A percentile compares a stretch with the other conserved stretches of the same genome.
These are phyloP conservation scores for Rubroshorea leprosula DNA, from an alignment of 345 rosid species.

Conservation along the genomic window DNA sequence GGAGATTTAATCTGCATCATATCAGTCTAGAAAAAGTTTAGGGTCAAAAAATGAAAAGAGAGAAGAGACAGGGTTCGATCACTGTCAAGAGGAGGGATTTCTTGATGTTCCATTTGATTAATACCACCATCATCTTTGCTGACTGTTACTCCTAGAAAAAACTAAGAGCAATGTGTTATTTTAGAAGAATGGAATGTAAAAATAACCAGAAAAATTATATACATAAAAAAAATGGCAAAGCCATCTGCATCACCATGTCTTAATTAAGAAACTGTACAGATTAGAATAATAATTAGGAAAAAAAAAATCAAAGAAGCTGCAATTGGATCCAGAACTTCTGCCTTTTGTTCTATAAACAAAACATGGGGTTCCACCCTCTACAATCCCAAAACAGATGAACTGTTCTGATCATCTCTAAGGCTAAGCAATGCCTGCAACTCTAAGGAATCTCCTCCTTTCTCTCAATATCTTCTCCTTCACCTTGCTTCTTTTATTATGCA, in stretches of 20 bases:
- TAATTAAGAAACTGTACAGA: conserved; percentile 18
- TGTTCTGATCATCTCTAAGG: too few species aligned
- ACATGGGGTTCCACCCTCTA: conserved; percentile 74
- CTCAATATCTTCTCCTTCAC: conserved; percentile 33
- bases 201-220: not conserved
- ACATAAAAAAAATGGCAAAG: conserved; percentile 14
- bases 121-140: not conserved
- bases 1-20: not conserved
- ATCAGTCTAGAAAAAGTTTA: not conserved
- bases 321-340: conserved; percentile 72
- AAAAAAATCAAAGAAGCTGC: conserved; percentile 21
- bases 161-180: not conserved
- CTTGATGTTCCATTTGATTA: not conserved
- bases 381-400: conserved; percentile 56
- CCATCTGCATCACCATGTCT: conserved; percentile 30
- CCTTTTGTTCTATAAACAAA: conserved; percentile 64
- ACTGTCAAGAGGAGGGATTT: not conserved
- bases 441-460: conserved; percentile 37
- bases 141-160: conserved; percentile 14
- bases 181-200: too few species aligned
- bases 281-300: conserved; percentile 15
- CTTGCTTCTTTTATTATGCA: conserved; percentile 35
- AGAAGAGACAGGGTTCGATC: conserved; percentile 17
- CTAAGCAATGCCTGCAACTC: conserved; percentile 62
- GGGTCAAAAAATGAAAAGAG: conserved; percentile 14